Percentiles rank a stretch among this genome's conserved stretches.
phyloP scores from a whole-genome alignment of 345 rosid genomes.

The Euphorbia pulcherrima region DNA sequence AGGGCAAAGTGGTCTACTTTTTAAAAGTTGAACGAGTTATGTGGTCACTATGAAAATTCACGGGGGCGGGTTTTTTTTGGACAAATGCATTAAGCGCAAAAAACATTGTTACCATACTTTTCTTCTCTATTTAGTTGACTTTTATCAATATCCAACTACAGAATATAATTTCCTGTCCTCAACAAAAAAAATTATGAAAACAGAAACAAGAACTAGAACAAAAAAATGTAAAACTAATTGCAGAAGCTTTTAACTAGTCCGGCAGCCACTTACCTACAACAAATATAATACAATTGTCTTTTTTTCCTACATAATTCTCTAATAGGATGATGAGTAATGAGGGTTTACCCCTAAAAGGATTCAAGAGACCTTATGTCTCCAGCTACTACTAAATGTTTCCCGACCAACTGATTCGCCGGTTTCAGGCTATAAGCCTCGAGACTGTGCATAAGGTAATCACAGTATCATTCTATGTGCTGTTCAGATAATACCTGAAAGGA shows the following conservation, averaged over 20 bases:
- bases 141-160: not conserved
- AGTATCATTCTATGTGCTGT: conserved; percentile 1
- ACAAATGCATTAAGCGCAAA: no score
- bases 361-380: not conserved
- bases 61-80: no score
- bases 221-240: conserved; percentile 14
- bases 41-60: no score
- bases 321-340: conserved; percentile 27
- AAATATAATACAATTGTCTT: conserved; percentile 21
- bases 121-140: not conserved
- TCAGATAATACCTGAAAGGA: not conserved
- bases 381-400: not conserved
- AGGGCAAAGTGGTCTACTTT: no score
- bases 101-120: not conserved
- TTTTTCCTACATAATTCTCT: conserved; percentile 25
- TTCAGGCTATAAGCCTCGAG: not conserved
- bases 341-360: conserved; percentile 35
- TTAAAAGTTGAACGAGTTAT: no score
- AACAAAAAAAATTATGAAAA: not conserved
- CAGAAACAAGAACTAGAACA: not conserved
- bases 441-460: not conserved
- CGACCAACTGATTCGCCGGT: not conserved
- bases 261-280: conserved; percentile 27
- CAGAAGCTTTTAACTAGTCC: conserved; percentile 7
- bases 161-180: not conserved